phyloP scores from a whole-genome alignment of 2,329 filamentous ascomycete species.

The Cryoendolithus antarcticus region DNA sequence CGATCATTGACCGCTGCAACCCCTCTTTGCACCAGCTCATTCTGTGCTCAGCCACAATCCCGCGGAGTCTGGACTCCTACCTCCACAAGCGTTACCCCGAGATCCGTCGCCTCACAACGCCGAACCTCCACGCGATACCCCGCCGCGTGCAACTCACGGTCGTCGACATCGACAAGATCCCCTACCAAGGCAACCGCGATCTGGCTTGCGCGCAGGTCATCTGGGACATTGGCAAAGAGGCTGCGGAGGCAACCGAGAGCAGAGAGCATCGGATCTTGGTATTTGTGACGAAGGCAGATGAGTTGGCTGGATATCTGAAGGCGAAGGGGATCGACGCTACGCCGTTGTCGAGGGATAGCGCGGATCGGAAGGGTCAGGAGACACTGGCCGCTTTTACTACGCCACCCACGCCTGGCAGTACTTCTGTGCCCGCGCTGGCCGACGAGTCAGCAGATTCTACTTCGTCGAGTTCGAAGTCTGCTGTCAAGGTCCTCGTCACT shows the following conservation, averaged over 20 bases:
- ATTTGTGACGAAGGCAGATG: constrained; percentile 82
- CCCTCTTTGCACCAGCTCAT: constrained; percentile 78
- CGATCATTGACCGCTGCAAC: constrained; percentile 67
- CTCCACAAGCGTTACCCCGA: constrained; percentile 69
- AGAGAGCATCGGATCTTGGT: constrained; percentile 79
- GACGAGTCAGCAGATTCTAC: background rate
- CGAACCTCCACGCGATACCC: constrained; percentile 91
- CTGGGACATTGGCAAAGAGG: constrained; percentile 79
- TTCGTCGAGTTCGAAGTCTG: constrained; percentile 21
- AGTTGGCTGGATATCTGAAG: constrained; percentile 65
- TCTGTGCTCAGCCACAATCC: constrained; percentile 92
- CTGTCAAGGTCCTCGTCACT: constrained; percentile 84
- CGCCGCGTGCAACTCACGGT: constrained; percentile 88
- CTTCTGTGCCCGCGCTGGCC: background rate
- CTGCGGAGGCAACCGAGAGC: constrained; percentile 35
- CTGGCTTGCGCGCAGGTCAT: constrained; percentile 91
- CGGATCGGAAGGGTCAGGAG: constrained; percentile 63
- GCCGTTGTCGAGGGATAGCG: constrained; percentile 73
- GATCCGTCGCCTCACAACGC: constrained; percentile 77
- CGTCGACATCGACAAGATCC: constrained; percentile 81
- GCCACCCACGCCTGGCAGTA: constrained; percentile 3
- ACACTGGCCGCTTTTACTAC: constrained; percentile 65
- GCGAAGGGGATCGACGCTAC: constrained; percentile 82
- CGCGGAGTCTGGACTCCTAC: constrained; percentile 73
- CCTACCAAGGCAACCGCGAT: constrained; percentile 83